phyloP scores from a whole-genome alignment of 768 basidiomycete species.

The Leccinum fibrillosum region DNA sequence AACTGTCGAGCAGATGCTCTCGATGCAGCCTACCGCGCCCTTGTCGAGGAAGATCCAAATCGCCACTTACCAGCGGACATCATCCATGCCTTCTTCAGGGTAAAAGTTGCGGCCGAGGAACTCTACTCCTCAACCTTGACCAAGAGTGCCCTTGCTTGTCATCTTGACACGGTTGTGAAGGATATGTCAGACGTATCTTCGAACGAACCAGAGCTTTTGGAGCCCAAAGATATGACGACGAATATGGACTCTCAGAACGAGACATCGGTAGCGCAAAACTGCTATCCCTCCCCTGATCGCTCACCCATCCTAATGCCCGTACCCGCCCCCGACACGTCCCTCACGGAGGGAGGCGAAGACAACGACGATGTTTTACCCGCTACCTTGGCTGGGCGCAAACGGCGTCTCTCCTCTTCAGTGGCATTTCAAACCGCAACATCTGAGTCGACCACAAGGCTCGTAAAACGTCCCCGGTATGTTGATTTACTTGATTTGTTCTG shows the following conservation, averaged over 20 bases:
- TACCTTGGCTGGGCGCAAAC: background rate
- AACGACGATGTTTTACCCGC: background rate
- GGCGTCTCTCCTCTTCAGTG: background rate
- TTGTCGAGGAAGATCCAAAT: conserved; percentile 16
- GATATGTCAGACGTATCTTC: background rate
- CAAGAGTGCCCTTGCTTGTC: conserved; percentile 29
- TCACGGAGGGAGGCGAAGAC: background rate
- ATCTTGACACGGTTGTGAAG: conserved; percentile 30
- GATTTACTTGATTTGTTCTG: too few species aligned
- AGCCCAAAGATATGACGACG: background rate
- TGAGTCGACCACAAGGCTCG: background rate
- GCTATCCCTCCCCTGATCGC: background rate
- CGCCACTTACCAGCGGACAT: background rate
- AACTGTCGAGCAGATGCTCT: too few species aligned
- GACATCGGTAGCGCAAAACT: background rate
- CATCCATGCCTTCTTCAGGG: conserved; percentile 23
- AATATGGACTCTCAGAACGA: background rate
- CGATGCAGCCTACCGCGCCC: conserved; percentile 24
- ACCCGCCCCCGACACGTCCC: background rate
- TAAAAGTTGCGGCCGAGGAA: conserved; percentile 26
- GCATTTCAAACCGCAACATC: background rate
- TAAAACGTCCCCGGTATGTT: background rate
- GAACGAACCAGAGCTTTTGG: background rate
- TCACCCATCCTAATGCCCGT: background rate
- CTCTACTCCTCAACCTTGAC: conserved; percentile 21